phyloP scores from a whole-genome alignment of 2,329 filamentous ascomycete species.

The Penicillium sp. region DNA sequence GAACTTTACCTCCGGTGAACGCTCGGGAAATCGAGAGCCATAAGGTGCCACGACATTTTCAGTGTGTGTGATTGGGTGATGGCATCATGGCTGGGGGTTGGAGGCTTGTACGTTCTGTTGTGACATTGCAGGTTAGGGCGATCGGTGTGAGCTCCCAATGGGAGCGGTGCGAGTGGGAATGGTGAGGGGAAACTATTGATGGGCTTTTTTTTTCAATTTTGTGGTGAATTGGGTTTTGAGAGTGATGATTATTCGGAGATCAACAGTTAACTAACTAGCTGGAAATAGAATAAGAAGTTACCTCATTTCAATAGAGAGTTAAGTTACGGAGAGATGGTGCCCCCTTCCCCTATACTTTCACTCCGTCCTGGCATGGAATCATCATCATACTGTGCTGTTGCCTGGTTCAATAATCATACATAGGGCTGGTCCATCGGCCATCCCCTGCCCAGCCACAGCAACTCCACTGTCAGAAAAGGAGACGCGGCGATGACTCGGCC shows the following conservation, averaged over 20 bases:
- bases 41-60: not conserved
- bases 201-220: not conserved
- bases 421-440: slow-evolving; percentile 12
- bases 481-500: not conserved
- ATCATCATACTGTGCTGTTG: not conserved
- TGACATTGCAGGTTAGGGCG: not conserved
- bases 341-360: too few species aligned
- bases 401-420: not conserved
- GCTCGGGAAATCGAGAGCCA: not conserved
- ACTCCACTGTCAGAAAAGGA: not conserved
- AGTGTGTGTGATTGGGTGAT: not conserved
- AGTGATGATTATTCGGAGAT: not conserved
- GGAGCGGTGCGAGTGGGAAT: not conserved
- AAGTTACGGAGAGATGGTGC: too few species aligned
- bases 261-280: too few species aligned
- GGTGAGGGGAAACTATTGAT: not conserved
- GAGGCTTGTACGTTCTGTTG: not conserved
- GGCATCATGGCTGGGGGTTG: too few species aligned
- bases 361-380: too few species aligned
- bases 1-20: not conserved
- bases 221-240: not conserved
- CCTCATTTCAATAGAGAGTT: too few species aligned
- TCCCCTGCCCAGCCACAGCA: slow-evolving; percentile 16
- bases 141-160: slow-evolving; percentile 9
- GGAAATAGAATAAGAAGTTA: too few species aligned